Base-by-base conservation (phyloP, 192 early-diverging fungal genomes). In the Kickxella alabastrina region DNA sequence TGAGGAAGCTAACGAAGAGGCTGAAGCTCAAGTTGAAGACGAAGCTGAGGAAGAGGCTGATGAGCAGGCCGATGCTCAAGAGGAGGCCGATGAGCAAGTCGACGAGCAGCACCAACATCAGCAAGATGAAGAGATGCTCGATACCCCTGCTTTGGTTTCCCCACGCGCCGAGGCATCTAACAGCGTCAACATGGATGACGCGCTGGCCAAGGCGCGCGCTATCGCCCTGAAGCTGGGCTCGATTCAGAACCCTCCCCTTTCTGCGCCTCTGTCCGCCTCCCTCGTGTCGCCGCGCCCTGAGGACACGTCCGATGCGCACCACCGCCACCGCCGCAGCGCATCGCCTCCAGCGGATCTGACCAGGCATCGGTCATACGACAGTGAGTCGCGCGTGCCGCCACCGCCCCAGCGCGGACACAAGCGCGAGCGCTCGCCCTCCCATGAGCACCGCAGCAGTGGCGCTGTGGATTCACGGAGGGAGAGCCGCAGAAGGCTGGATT, bases 191-290 rank as follows among this genome's bases (percentile, higher is more conserved):
- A 87, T 84, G 59, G 80, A 69, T 19, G 74, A 77, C 43, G 90
- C 83, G 1, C 45, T 92, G 42, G 80, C 84, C 42, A 86, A 85
- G 56, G 90, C 85, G 10, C 85, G 86, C 42, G 87, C 85, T 2
- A 87, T 89, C 43, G 90, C 90, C 25, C 86, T 85, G 13, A 82
- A 84, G 54, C 67, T 89, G 6, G 74, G 69, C 10, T 49, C 68
- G 2, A 64, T 56, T 34, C 63, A 52, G 43, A 66, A 32, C 43
- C 77, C 39, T 27, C 43, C 49, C 18, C 45, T 48, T 14, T 57
- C 41, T n/a, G 48, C 56, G 13, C 49, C 28, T 17, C 47, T 41
- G 21, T 28, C 15, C 36, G 18, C 17, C 36, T 39, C 10, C 18
- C 12, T 15, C 3, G 13, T 15, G 35, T 36, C 35, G 35, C 35